Evolutionary conservation across 2,329 filamentous ascomycete genomes (phyloP).

Genomic region (Ascochyta pisi): DNA sequence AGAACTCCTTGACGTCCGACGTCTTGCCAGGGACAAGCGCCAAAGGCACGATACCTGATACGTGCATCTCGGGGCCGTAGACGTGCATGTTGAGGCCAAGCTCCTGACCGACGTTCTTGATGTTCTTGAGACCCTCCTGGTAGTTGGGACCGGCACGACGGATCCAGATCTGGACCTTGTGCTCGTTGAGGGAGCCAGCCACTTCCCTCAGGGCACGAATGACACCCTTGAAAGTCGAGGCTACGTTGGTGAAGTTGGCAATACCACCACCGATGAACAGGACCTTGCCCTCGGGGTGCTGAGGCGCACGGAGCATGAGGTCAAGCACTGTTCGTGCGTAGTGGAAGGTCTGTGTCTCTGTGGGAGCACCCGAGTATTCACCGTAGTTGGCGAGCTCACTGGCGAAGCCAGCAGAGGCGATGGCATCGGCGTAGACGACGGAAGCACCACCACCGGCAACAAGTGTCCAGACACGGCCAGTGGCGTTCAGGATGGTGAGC

Average conservation of each 20-base stretch:
- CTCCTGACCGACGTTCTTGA: constrained; percentile 95
- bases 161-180: constrained; percentile 99
- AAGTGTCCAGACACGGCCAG: constrained; percentile 95
- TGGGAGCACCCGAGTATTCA: constrained; percentile 98
- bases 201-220: constrained; percentile 95
- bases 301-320: constrained; percentile 91
- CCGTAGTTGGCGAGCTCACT: constrained; percentile 98
- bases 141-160: constrained; percentile 92
- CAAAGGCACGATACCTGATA: constrained; percentile 94
- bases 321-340: constrained; percentile 97
- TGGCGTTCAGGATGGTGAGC: constrained; percentile 91
- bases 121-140: constrained; percentile 99
- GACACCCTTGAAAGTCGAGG: constrained; percentile 99
- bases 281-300: constrained; percentile 90
- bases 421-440: constrained; percentile 98
- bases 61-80: constrained; percentile 81
- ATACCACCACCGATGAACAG: constrained; percentile 99
- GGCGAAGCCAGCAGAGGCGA: constrained; percentile 93
- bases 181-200: constrained; percentile 83
- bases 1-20: constrained; percentile 68
- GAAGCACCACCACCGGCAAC: constrained; percentile 99
- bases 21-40: constrained; percentile 73
- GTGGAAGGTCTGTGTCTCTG: constrained; percentile 98
- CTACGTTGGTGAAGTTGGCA: constrained; percentile 99
- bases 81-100: constrained; percentile 95